A percentile compares a stretch with the other conserved stretches of the same genome.
Evolutionary conservation across 2,329 filamentous ascomycete genomes (phyloP).

Genomic region (Fusarium odoratissimum): DNA sequence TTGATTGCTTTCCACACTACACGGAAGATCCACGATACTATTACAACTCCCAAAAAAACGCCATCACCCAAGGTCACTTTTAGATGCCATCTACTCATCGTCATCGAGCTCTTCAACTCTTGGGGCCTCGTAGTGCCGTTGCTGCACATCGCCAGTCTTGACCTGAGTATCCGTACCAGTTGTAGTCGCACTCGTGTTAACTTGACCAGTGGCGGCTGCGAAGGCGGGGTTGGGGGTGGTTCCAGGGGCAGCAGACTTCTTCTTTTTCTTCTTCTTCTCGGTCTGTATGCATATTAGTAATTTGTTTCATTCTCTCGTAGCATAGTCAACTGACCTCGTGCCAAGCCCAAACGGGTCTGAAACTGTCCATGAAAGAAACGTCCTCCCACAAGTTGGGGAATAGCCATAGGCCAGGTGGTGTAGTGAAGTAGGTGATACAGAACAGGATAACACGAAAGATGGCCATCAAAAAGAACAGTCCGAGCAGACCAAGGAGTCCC

Average conservation of each 20-base stretch:
- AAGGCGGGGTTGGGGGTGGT: conserved; percentile 56
- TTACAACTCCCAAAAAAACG: conserved; percentile 44
- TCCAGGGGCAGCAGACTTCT: conserved; percentile 58
- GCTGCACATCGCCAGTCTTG: conserved; percentile 55
- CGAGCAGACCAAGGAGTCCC: conserved; percentile 89
- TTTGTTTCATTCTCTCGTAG: background rate
- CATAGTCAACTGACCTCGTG: conserved; percentile 77
- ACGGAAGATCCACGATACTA: conserved; percentile 34
- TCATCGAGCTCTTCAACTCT: conserved; percentile 65
- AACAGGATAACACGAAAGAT: conserved; percentile 97
- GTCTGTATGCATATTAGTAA: conserved; percentile 45
- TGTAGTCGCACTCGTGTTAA: conserved; percentile 65
- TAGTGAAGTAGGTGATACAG: conserved; percentile 87
- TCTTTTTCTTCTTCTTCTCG: conserved; percentile 65
- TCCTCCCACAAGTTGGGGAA: conserved; percentile 99
- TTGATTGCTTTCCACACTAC: conserved; percentile 30
- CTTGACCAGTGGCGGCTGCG: conserved; percentile 64
- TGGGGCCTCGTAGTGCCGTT: conserved; percentile 62
- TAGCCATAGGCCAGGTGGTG: conserved; percentile 92
- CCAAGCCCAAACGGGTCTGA: conserved; percentile 97
- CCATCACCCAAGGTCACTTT: conserved; percentile 31
- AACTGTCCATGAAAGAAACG: conserved; percentile 97
- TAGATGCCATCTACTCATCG: conserved; percentile 54
- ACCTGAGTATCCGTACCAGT: conserved; percentile 68
- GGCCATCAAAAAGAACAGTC: conserved; percentile 96